phyloP scores from a whole-genome alignment of 106 monocot species.

The Ottelia alismoides region DNA sequence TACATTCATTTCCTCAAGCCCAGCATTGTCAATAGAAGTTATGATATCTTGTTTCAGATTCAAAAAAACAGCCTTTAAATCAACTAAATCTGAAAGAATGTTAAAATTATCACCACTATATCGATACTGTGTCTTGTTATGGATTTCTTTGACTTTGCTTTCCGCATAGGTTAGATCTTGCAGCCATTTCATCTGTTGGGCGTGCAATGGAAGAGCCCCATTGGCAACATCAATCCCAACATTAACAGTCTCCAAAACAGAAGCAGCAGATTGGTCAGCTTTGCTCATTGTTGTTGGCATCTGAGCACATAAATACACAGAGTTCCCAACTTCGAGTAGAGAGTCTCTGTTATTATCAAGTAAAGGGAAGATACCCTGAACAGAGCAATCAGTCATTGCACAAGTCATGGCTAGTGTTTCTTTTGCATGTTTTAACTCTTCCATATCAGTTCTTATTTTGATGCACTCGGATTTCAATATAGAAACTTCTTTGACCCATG shows the following conservation, averaged over 20 bases:
- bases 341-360: too few species aligned
- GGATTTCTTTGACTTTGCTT: conserved; percentile 45
- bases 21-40: conserved; percentile 2
- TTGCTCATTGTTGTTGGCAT: background rate
- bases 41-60: conserved; percentile 39
- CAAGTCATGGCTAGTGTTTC: too few species aligned
- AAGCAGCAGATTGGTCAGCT: conserved; percentile 1
- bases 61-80: conserved; percentile 37
- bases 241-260: conserved; percentile 6
- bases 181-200: conserved; percentile 27
- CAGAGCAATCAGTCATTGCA: too few species aligned
- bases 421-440: conserved; percentile 51
- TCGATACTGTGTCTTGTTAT: conserved; percentile 34
- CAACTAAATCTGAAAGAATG: conserved; percentile 45
- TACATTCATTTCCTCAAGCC: conserved; percentile 2
- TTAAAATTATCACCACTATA: conserved; percentile 28
- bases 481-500: conserved; percentile 48
- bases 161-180: conserved; percentile 57
- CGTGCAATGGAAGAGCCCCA: conserved; percentile 2
- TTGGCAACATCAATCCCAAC: conserved; percentile 9
- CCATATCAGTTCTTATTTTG: conserved; percentile 53
- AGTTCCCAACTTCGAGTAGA: too few species aligned
- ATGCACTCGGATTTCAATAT: conserved; percentile 65
- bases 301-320: too few species aligned
- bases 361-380: too few species aligned